These are phyloP conservation scores for Eleusine indica DNA, from an alignment of 176 grass and related monocot genomes.

Conservation along the genomic window DNA sequence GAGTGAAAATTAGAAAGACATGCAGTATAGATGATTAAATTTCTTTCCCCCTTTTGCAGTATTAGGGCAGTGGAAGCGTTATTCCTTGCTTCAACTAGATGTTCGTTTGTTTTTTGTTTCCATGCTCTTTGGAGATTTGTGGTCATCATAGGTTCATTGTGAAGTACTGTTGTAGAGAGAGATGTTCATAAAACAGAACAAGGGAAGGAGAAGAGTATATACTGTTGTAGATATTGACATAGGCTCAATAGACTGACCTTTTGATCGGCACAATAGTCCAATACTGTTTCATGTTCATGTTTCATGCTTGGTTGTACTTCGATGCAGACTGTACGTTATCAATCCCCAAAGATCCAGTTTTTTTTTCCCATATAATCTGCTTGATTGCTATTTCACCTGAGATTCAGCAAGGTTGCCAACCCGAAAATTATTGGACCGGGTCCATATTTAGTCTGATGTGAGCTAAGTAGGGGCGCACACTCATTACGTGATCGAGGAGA, in stretches of 20 bases:
- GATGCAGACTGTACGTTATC: too few species aligned
- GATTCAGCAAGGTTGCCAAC: too few species aligned
- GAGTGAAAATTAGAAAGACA: constrained; percentile 16
- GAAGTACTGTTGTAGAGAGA: constrained; percentile 19
- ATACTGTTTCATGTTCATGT: not conserved
- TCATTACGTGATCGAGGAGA: too few species aligned
- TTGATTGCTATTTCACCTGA: not conserved
- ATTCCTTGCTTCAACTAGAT: constrained; percentile 6
- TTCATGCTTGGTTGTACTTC: not conserved
- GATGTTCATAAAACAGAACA: not conserved
- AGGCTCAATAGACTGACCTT: constrained; percentile 14
- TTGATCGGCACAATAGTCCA: not conserved
- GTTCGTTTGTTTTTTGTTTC: not conserved
- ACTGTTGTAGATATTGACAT: constrained; percentile 25
- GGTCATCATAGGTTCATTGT: constrained; percentile 6
- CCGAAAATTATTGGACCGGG: too few species aligned
- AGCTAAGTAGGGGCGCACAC: too few species aligned
- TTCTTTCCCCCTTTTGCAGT: not conserved
- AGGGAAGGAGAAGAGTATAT: not conserved
- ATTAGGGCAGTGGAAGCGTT: constrained; percentile 21
- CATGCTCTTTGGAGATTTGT: not conserved
- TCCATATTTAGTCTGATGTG: too few species aligned
- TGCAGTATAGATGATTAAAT: not conserved
- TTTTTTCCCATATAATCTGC: not conserved
- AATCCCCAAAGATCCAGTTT: not conserved